These are phyloP conservation scores for Sugiyamaella qingdaonensis DNA, from an alignment of 805 yeast genomes.

Conservation along the genomic window DNA sequence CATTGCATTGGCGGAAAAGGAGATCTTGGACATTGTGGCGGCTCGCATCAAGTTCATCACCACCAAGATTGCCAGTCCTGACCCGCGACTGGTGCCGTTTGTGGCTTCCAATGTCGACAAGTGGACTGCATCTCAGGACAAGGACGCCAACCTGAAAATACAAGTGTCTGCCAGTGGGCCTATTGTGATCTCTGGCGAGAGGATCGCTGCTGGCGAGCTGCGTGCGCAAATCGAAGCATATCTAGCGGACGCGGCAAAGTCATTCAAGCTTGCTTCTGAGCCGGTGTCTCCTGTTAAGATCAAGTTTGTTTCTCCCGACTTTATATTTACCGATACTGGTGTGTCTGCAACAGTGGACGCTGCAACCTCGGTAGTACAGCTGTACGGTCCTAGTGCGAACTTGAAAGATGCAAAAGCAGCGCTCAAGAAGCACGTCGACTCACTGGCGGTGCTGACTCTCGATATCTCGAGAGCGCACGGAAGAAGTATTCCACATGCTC, in stretches of 20 bases:
- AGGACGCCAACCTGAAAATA: slow-evolving; percentile 1
- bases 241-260: slow-evolving; percentile 42
- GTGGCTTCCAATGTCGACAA: slow-evolving; percentile 14
- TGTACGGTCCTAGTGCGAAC: slow-evolving; percentile 54
- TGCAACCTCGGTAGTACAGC: slow-evolving; percentile 39
- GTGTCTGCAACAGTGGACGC: slow-evolving; percentile 41
- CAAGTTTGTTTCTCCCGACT: slow-evolving; percentile 47
- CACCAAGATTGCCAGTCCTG: slow-evolving; percentile 23
- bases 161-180: slow-evolving; percentile 27
- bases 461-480: slow-evolving; percentile 90
- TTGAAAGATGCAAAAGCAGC: slow-evolving; percentile 58
- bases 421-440: slow-evolving; percentile 58
- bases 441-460: slow-evolving; percentile 58
- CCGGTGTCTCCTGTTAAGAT: slow-evolving; percentile 66
- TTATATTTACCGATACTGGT: slow-evolving; percentile 29
- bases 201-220: slow-evolving; percentile 57
- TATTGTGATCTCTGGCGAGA: slow-evolving; percentile 63
- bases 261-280: slow-evolving; percentile 51
- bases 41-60: slow-evolving; percentile 55
- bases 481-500: slow-evolving; percentile 71
- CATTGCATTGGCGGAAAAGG: slow-evolving; percentile 64
- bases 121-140: slow-evolving; percentile 12
- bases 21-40: slow-evolving; percentile 67
- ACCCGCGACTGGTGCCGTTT: slow-evolving; percentile 27
- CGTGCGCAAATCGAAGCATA: slow-evolving; percentile 47